phyloP scores from a whole-genome alignment of 2,329 filamentous ascomycete species.

The Tolypocladium tropicale region DNA sequence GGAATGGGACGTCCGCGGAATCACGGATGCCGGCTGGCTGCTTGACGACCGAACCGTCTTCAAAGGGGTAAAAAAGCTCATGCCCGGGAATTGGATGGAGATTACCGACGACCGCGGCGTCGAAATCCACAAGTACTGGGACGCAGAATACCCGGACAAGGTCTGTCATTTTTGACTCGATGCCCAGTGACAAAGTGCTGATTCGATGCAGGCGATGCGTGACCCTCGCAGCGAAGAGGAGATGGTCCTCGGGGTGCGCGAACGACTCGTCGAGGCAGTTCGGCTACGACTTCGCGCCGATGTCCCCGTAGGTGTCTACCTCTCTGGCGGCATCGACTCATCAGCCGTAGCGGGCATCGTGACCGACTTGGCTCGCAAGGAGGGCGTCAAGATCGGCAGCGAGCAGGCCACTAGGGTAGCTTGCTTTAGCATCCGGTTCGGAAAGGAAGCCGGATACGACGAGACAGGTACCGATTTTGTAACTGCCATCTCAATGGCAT shows the following conservation, averaged over 20 bases:
- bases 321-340: slow-evolving; percentile 48
- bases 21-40: slow-evolving; percentile 32
- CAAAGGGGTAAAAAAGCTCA: slow-evolving; percentile 32
- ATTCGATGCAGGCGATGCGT: slow-evolving; percentile 11
- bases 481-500: background rate
- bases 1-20: slow-evolving; percentile 39
- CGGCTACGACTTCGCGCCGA: slow-evolving; percentile 44
- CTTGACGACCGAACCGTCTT: slow-evolving; percentile 38
- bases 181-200: background rate
- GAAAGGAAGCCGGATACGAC: slow-evolving; percentile 21
- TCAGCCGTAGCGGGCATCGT: slow-evolving; percentile 47
- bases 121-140: slow-evolving; percentile 38
- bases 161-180: slow-evolving; percentile 12
- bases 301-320: slow-evolving; percentile 45
- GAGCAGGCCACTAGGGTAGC: slow-evolving; percentile 17
- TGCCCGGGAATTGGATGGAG: slow-evolving; percentile 33
- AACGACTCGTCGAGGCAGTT: slow-evolving; percentile 39
- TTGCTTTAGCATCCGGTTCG: slow-evolving; percentile 37
- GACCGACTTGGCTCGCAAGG: slow-evolving; percentile 35
- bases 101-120: slow-evolving; percentile 22
- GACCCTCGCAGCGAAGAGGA: slow-evolving; percentile 37
- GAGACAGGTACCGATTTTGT: background rate
- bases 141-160: slow-evolving; percentile 41
- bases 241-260: slow-evolving; percentile 37
- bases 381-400: slow-evolving; percentile 35